Evolutionary conservation across 1,284 basidiomycete genomes (phyloP), one percentile per base, ranked within the genome.

Genomic region (Ustilago curta): DNA sequence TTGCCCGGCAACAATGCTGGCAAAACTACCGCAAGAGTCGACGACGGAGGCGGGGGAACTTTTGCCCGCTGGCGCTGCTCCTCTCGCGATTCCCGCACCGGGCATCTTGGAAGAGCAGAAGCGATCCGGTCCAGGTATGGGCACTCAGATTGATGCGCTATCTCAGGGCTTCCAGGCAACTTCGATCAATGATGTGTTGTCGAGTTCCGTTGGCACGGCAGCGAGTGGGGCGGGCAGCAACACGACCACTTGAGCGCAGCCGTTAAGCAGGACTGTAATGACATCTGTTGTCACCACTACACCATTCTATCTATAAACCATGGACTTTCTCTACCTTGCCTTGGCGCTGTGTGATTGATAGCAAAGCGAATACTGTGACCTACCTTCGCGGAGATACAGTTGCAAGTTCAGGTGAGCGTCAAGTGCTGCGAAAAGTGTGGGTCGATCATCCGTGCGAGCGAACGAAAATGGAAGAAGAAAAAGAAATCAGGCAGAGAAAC

Each of bases 51-150:
- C 54, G 4, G 31, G 54, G 1, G 67, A 75, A 27, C 58, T 58
- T 27, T 51, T 76, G 29, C 73, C 68, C 2, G 64, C 61, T 3
- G 73, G 73, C n/a, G 68, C 68, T 40, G 73, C 73, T 14, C 73
- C 73, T 4, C 54, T 76, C 19, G 73, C 73, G 8, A 61, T 71
- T 9, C 73, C 73, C 0, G 64, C 64, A 16, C 73, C 60, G 19
- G 61, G 64, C 42, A 70, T 70, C 18, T 51, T 76, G 40, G 73
- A 76, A 43, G 73, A 70, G 14, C 63, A 67, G 60, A 59, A 54
- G 42, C 21, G 48, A 18, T 44, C 58, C 1, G 72, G 72, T 0
- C 63, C 72, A 0, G 48, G 55, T 0, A 37, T 47, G 5, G 72
- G 72, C 14, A 67, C 67, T 4, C 67, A 75, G 43, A 56, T 75